Evolutionary conservation across 108 stramenopile genomes (phyloP).

Genomic region (Epithemia pelagica): DNA sequence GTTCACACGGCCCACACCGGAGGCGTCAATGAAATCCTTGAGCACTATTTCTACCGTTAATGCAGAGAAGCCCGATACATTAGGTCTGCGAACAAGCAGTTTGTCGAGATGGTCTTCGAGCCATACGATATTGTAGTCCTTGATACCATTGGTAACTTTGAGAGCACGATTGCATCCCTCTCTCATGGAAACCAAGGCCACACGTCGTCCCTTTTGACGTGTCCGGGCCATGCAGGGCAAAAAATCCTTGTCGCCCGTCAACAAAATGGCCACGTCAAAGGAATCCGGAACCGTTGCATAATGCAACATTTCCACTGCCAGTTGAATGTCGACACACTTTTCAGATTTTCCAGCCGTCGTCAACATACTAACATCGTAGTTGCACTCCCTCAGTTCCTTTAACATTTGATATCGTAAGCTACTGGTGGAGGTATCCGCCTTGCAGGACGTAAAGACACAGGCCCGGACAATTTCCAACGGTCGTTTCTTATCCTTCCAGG

Average conservation of each 20-base stretch:
- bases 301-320: conserved; percentile 85
- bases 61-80: neutral
- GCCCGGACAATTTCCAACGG: conserved; percentile 75
- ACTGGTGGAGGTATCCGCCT: conserved; percentile 47
- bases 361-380: conserved; percentile 81
- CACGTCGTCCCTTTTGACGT: conserved; percentile 73
- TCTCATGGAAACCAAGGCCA: conserved; percentile 61
- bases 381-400: conserved; percentile 60
- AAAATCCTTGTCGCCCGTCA: conserved; percentile 84
- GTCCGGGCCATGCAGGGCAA: conserved; percentile 79
- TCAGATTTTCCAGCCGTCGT: conserved; percentile 67
- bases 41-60: conserved; percentile 54
- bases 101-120: conserved; percentile 65
- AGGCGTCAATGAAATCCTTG: conserved; percentile 49
- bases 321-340: conserved; percentile 87
- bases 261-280: conserved; percentile 78
- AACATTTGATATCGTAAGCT: conserved; percentile 73
- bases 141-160: conserved; percentile 57
- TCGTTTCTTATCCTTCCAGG: conserved; percentile 10
- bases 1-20: conserved; percentile 38
- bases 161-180: conserved; percentile 54
- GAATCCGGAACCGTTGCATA: conserved; percentile 80
- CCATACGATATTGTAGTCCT: conserved; percentile 72
- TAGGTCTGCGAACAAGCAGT: conserved; percentile 31
- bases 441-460: conserved; percentile 70